Base-by-base conservation (phyloP, 1,139 yeast species). In the Sugiyamaella paludigena region DNA sequence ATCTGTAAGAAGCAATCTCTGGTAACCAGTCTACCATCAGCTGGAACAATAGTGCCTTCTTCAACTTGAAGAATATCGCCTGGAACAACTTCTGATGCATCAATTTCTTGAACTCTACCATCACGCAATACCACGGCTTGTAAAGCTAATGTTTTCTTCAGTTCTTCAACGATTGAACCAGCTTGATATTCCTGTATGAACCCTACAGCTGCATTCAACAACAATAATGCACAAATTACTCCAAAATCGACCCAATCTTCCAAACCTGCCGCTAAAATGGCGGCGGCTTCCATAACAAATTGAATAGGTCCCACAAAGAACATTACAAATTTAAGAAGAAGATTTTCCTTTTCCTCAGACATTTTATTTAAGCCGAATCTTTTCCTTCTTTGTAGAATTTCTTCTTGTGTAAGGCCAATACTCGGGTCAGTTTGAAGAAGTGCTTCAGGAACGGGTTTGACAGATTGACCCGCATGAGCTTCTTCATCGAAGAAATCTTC, bases 241-340 rank as follows among this genome's bases (percentile, higher is more conserved):
- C 97, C 97, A 78, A 89, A 89, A 81, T 89, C 97, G 69, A 91
- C 96, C 97, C 97, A 91, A 77, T 89, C 97, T 76, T 88, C 94
- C 67, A 91, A 81, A 85, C 97, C 97, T 60, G 96, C 96, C 65
- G 98, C 97, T 72, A 91, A 80, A 58, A 89, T 80, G 65, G 97
- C 97, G 67, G 98, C 98, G 70, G 95, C 74, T 77, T 89, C 97
- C 98, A 91, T 91, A 71, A 91, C 97, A 83, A 91, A 91, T 78
- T 91, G 98, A 73, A 91, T 89, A 62, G 97, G 97, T 76, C 98
- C 98, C 60, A 91, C 87, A 72, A 91, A 91, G 80, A 88, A 91
- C 88, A 83, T 82, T 66, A 87, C 69, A 71, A 91, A 89, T 79
- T 91, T 91, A 62, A 88, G 72, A 54, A 88, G 66, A 74, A 87